Base-by-base conservation (phyloP, 2,329 filamentous ascomycete species). In the Botryotinia convoluta region DNA sequence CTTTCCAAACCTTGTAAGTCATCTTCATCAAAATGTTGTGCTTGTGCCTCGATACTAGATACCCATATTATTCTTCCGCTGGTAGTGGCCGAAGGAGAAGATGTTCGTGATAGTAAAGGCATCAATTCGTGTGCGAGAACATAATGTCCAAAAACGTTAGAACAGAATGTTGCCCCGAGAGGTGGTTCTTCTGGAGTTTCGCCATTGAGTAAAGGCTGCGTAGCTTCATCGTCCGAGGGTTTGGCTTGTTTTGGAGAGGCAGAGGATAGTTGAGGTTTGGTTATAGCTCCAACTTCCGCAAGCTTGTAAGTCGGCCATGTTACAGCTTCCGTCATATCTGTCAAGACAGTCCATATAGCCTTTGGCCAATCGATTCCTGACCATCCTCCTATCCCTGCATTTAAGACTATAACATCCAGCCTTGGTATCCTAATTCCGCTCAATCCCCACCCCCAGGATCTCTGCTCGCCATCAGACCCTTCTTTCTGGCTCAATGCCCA, bases 61-160 rank as follows among this genome's bases (percentile, higher is more conserved):
- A 94, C 90, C 95, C 95, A 98, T 76, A 98, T 88, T 70, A 99
- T 87, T 65, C 79, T 80, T 10, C 79, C 78, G n/a, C 79, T 77
- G 29, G 70, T 54, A 54, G 73, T 74, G 12, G 77, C 74, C 9
- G 77, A 74, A 10, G 77, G 61, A 5, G 79, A 76, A 39, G 77
- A 74, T 29, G 78, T 76, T 16, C 73, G 76, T 51, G 79, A 81
- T 12, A 99, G 87, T 18, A 98, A 85, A 0, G 93, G 92, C 77
- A 92, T 87, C 18, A 98, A 87, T 79, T 91, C 90, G 81, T 97
- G 95, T 26, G 89, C 89, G 37, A 99, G 89, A 79, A 98, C 84
- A 81, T 99, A 98, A 84, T 99, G 96, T 0, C 96, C 96, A 80
- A 99, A 98, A 44, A 97, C 88, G 80, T 98, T 98, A 68, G 95